Base-by-base conservation (phyloP, 108 stramenopile genomes). In the Nitzschia sp. region DNA sequence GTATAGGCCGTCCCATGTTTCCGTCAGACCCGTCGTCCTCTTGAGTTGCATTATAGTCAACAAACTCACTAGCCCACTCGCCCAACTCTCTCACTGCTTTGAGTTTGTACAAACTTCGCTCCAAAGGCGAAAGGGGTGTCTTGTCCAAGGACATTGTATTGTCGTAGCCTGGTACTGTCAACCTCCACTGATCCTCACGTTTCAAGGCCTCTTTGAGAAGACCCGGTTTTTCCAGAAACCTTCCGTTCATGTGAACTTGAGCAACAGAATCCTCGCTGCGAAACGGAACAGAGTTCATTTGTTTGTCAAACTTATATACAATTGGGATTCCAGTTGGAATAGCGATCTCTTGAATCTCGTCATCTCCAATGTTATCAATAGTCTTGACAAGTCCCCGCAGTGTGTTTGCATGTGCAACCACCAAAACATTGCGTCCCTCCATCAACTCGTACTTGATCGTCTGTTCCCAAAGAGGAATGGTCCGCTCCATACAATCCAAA, bases 311-410 rank as follows among this genome's bases (percentile, higher is more conserved):
- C 57, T 90, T 90, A 40, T 97, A 97, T 14, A 97, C 77, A n/a
- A 97, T 88, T 3, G 96, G 96, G 54, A 97, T 94, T 0, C 94
- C 96, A 7, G 93, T 96, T 0, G 97, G 97, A 34, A 98, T 84
- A n/a, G 93, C 90, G 46, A 98, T 88, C 40, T 92, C 77, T 67
- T 83, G 85, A 63, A 97, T 95, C 51, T 91, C 81, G 22, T 75
- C 69, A 55, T 84, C 80, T 11, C 72, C 72, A 43, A 83, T 79
- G 41, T 73, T 65, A 44, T 82, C 81, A 58, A 82, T 82, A 3
- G 73, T 77, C 50, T 67, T 67, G 12, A 67, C 66, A 10, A 58
- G 20, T 87, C 89, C 40, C 93, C 63, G 66, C 10, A 67, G 54
- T 14, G 66, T 89, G 61, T 98, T 97, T 24, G 92, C 95, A 77